These are phyloP conservation scores for Phyllosticta ampelicida DNA, from an alignment of 2,329 filamentous ascomycete species.

Conservation along the genomic window DNA sequence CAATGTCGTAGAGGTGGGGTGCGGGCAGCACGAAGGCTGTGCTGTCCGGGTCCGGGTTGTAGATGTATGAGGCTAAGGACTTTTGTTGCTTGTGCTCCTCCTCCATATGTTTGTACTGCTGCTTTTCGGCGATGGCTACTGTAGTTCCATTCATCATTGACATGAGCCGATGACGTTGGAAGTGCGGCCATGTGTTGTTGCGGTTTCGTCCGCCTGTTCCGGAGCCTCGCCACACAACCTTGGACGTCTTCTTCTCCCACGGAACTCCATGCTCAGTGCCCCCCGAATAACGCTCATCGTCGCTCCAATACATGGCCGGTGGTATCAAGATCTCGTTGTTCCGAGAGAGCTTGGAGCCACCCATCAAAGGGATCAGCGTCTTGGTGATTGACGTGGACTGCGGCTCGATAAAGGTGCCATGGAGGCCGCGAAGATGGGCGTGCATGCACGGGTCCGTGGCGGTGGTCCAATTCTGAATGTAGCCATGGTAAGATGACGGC, in stretches of 20 bases:
- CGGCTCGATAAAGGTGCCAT: slow-evolving; percentile 40
- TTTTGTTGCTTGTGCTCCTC: neutral
- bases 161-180: slow-evolving; percentile 66
- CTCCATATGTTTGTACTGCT: slow-evolving; percentile 1
- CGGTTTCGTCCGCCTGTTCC: slow-evolving; percentile 39
- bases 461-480: slow-evolving; percentile 38
- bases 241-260: slow-evolving; percentile 34
- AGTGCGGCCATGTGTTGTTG: slow-evolving; percentile 54
- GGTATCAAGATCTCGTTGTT: slow-evolving; percentile 45
- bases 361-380: slow-evolving; percentile 39
- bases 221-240: slow-evolving; percentile 37
- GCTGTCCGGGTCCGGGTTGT: neutral
- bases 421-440: slow-evolving; percentile 33
- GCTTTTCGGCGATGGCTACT: slow-evolving; percentile 38
- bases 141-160: slow-evolving; percentile 60
- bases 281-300: slow-evolving; percentile 33
- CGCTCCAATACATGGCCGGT: slow-evolving; percentile 39
- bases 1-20: slow-evolving; percentile 25
- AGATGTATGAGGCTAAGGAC: neutral
- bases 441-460: slow-evolving; percentile 36
- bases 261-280: slow-evolving; percentile 27
- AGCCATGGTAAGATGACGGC: slow-evolving; percentile 30
- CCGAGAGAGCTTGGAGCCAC: slow-evolving; percentile 38
- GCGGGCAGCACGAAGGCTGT: slow-evolving; percentile 29
- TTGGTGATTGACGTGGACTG: slow-evolving; percentile 35